Evolutionary conservation across 352 stramenopile species (phyloP).

Genomic region (Phytopythium chamaehyphon): DNA sequence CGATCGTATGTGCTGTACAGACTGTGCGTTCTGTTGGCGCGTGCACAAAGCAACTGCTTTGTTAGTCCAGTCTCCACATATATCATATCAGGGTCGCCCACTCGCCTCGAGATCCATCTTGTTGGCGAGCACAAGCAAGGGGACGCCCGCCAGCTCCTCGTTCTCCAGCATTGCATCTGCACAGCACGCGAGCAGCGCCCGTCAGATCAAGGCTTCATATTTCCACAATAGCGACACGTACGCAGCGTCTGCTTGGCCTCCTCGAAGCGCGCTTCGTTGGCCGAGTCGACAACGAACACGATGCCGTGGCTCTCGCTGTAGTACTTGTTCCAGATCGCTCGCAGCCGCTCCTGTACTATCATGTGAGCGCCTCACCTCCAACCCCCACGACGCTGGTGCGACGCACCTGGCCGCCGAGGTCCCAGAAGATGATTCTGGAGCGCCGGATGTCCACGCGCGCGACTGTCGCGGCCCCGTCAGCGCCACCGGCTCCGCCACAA

Average conservation of each 20-base stretch:
- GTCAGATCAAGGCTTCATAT: background rate
- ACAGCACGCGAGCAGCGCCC: constrained; percentile 1
- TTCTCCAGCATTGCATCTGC: constrained; percentile 78
- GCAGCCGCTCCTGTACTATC: constrained; percentile 58
- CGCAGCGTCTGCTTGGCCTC: constrained; percentile 85
- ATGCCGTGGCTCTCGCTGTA: constrained; percentile 91
- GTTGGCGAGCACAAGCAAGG: constrained; percentile 88
- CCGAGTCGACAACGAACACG: constrained; percentile 89
- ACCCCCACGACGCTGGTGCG: background rate
- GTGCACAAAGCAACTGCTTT: too few species aligned
- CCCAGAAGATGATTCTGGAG: constrained; percentile 90
- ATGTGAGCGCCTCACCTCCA: background rate
- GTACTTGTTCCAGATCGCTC: constrained; percentile 93
- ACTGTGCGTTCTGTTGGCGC: constrained; percentile 24
- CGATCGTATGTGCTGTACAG: constrained; percentile 33
- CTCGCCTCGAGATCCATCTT: constrained; percentile 84
- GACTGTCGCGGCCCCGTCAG: constrained; percentile 24
- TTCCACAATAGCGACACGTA: constrained; percentile 18
- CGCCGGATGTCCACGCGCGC: constrained; percentile 80
- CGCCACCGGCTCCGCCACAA: background rate
- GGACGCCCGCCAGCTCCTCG: constrained; percentile 73
- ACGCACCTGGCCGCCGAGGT: constrained; percentile 83
- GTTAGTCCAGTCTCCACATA: background rate
- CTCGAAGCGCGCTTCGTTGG: constrained; percentile 82
- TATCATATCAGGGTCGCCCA: too few species aligned